A percentile compares a stretch with the other conserved stretches of the same genome.
These are phyloP conservation scores for Cladosporium sp. DNA, from an alignment of 2,329 filamentous ascomycete species.

Conservation along the genomic window DNA sequence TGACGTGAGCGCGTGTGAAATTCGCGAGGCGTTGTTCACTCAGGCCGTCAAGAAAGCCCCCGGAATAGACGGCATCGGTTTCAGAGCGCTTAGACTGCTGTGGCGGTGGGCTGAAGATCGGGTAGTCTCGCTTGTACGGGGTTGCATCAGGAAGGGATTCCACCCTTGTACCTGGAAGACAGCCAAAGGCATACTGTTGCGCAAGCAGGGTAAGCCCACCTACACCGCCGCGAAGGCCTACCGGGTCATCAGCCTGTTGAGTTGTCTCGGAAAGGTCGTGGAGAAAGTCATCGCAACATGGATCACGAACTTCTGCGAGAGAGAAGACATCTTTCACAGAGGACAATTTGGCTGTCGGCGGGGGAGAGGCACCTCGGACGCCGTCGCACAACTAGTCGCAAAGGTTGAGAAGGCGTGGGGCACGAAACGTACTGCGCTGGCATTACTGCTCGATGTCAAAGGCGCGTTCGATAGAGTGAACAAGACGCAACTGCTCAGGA, in stretches of 20 bases:
- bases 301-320: neutral
- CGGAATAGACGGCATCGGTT: neutral
- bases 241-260: neutral
- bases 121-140: neutral
- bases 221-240: neutral
- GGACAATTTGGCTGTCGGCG: neutral
- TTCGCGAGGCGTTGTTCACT: too few relatives aligned
- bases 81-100: neutral
- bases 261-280: neutral
- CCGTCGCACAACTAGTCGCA: neutral
- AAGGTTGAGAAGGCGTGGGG: neutral
- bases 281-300: neutral
- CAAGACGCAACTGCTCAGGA: neutral
- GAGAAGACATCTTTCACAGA: neutral
- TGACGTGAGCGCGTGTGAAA: too few relatives aligned
- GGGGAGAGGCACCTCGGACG: neutral
- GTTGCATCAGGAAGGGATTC: neutral
- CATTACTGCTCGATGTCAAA: neutral
- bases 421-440: neutral
- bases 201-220: neutral
- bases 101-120: neutral
- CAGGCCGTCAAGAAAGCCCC: neutral
- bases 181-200: neutral
- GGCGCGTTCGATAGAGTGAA: neutral
- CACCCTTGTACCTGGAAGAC: neutral